Percentiles rank a stretch among this genome's conserved stretches.
Conservation (phyloP, 1,139 yeast genomes). For the Blastobotrys apis region DNA sequence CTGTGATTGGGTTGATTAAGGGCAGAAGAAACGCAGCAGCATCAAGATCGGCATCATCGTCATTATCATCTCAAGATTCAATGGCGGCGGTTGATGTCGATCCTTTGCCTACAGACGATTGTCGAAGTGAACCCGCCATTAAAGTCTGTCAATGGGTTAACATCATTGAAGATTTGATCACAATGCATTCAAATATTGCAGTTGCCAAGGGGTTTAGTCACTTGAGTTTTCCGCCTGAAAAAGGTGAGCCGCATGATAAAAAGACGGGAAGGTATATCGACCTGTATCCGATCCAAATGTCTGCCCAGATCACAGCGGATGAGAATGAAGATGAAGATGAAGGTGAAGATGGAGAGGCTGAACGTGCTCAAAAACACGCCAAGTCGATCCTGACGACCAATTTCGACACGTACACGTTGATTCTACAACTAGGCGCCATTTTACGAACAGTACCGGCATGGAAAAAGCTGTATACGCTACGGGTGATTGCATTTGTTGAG, state of each 20-base stretch:
- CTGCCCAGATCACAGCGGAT: conserved; percentile 60
- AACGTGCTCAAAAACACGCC: background rate
- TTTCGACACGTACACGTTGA: conserved; percentile 90
- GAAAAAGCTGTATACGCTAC: conserved; percentile 65
- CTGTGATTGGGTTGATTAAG: conserved; percentile 85
- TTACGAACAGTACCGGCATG: conserved; percentile 88
- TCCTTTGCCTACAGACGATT: conserved; percentile 71
- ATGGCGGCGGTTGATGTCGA: conserved; percentile 25
- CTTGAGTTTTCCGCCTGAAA: conserved; percentile 49
- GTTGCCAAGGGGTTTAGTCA: conserved; percentile 80
- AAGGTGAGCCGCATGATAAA: conserved; percentile 22
- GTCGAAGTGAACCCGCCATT: conserved; percentile 66
- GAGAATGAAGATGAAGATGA: conserved; percentile 54
- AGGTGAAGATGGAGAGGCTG: background rate
- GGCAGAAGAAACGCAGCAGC: conserved; percentile 32
- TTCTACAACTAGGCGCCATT: conserved; percentile 88
- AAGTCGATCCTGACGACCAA: conserved; percentile 57
- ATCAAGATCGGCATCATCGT: too few relatives aligned
- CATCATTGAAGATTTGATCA: conserved; percentile 81
- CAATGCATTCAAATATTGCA: conserved; percentile 88
- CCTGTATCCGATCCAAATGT: conserved; percentile 93
- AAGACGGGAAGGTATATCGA: conserved; percentile 63
- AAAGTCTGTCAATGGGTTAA: conserved; percentile 84
- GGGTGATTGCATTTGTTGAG: conserved; percentile 82
- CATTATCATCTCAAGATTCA: background rate